These are phyloP conservation scores for Chaetomiaceae sp. DNA, from an alignment of 2,329 filamentous ascomycete species.

Conservation along the genomic window DNA sequence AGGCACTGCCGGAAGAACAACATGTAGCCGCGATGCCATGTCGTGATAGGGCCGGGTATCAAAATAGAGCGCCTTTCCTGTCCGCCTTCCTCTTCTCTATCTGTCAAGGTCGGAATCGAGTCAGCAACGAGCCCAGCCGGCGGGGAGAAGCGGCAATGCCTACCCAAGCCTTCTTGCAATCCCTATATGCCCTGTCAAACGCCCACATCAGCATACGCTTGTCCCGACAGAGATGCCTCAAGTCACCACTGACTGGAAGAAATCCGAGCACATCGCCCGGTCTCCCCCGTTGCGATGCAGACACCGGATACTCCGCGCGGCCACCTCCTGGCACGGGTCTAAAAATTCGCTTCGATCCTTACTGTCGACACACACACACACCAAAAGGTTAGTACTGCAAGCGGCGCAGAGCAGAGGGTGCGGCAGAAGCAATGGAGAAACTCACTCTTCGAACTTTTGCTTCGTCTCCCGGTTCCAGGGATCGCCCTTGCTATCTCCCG, in stretches of 20 bases:
- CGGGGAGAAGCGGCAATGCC: slow-evolving; percentile 17
- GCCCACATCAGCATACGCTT: slow-evolving; percentile 6
- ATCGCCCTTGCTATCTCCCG: slow-evolving; percentile 24
- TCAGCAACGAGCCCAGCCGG: neutral
- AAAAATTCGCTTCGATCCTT: slow-evolving; percentile 87
- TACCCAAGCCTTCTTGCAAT: slow-evolving; percentile 95
- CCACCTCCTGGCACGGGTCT: slow-evolving; percentile 93
- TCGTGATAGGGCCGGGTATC: no score
- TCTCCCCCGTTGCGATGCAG: slow-evolving; percentile 85
- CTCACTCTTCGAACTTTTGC: slow-evolving; percentile 61
- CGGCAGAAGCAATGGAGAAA: slow-evolving; percentile 7
- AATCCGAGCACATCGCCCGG: slow-evolving; percentile 84
- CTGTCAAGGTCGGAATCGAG: neutral
- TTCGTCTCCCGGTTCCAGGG: slow-evolving; percentile 58
- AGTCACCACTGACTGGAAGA: slow-evolving; percentile 72
- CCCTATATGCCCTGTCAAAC: slow-evolving; percentile 70
- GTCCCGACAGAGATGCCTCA: neutral
- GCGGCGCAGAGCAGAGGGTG: neutral
- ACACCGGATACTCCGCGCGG: slow-evolving; percentile 78
- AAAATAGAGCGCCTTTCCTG: neutral
- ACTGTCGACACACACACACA: slow-evolving; percentile 42
- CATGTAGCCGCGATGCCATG: neutral
- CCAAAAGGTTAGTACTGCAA: slow-evolving; percentile 13
- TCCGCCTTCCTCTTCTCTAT: slow-evolving; percentile 17
- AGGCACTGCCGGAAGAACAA: neutral